Evolutionary conservation across 345 rosid species (phyloP), one percentile per base, ranked within the genome.

Genomic region (Boechera divaricarpa): DNA sequence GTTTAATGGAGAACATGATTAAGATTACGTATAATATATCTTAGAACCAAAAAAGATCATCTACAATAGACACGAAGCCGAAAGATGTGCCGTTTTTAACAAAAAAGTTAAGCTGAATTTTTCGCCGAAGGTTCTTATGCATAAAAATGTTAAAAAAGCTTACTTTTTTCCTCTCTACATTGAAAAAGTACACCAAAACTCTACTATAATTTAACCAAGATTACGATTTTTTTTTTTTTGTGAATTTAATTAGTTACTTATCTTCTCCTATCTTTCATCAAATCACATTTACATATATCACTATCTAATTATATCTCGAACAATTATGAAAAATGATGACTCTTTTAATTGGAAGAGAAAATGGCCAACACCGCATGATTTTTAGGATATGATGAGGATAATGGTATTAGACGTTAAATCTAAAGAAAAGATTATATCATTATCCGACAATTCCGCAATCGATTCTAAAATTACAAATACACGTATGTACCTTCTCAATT

Each of bases 301-400:
- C 35, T 55, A 45, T 54, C 49, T 45, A 38, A 45, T n/a, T 35
- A 63, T 45, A 16, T 16, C 26, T 55, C 21, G 11, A 70, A 56
- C 45, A 63, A 56, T 64, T 36, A 71, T 77, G 71, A 31, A 47
- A 44, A 45, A 77, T 70, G 70, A 70, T 56, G 66, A 44, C 7
- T 70, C 53, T 16, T 44, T 77, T 55, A 54, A 63, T 45, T 54
- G 59, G 61, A 55, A 29, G 29, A 71, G 67, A 36, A 47, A 71
- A 71, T 77, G 77, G 81, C 81, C 39, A 71, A 72, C 81, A 71
- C 38, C 31, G 58, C 67, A 64, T 77, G 61, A 64, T 77, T 71
- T 53, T 10, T 38, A 71, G 7, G 60, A 31, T 36, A 77, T 71
- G 76, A 70, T 77, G 65, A 31, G 35, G 24, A 42, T 52, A 69